Evolutionary conservation across 176 grass and related monocot genomes (phyloP).

Genomic region (Phoenix dactylifera): DNA sequence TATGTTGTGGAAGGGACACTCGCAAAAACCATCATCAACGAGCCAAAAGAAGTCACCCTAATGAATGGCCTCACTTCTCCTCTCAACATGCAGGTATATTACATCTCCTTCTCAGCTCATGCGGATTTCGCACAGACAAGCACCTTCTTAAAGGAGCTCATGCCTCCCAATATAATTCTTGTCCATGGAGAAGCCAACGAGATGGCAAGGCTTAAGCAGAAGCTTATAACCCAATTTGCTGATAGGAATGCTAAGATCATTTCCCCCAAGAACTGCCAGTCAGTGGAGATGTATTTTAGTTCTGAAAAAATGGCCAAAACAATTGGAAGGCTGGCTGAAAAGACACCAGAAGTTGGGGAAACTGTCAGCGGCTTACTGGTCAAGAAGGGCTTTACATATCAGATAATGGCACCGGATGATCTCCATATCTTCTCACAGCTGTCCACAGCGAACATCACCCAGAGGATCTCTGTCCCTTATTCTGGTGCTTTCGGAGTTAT

Average conservation of each 20-base stretch:
- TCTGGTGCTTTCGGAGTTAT: constrained; percentile 78
- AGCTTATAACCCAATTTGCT: constrained; percentile 65
- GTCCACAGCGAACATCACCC: constrained; percentile 75
- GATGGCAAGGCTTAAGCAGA: constrained; percentile 91
- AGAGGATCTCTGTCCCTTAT: constrained; percentile 64
- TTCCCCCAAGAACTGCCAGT: constrained; percentile 86
- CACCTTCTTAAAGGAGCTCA: constrained; percentile 67
- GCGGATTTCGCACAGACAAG: constrained; percentile 91
- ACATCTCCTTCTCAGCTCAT: constrained; percentile 93
- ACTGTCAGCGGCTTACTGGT: constrained; percentile 61
- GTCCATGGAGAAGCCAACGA: constrained; percentile 93
- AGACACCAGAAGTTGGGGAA: constrained; percentile 55
- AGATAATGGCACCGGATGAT: constrained; percentile 92
- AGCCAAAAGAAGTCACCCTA: constrained; percentile 88
- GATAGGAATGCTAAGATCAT: constrained; percentile 68
- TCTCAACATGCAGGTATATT: constrained; percentile 87
- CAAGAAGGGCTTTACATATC: constrained; percentile 93
- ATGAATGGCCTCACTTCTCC: constrained; percentile 82
- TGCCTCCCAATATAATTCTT: constrained; percentile 83
- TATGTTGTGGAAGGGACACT: constrained; percentile 90
- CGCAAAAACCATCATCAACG: constrained; percentile 82
- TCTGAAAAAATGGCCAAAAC: constrained; percentile 96
- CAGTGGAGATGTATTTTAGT: constrained; percentile 76
- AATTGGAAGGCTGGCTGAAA: constrained; percentile 72
- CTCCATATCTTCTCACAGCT: constrained; percentile 76